Base-by-base conservation (phyloP, 176 grass and related monocot genomes). In the Puya raimondii region DNA sequence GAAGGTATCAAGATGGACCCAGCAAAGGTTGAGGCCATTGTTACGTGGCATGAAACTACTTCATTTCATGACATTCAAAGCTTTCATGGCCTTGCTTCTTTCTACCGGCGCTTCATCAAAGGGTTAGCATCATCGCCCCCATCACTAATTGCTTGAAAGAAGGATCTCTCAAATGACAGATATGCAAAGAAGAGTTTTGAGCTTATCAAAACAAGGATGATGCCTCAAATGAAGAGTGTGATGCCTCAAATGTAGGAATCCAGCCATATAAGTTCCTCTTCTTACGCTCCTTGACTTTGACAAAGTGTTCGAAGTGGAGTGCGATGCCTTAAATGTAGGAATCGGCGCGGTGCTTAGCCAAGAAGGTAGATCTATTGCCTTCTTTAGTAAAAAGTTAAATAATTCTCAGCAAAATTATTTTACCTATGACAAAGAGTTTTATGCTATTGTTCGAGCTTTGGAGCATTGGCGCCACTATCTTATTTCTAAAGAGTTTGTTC, bases 361-460 rank as follows among this genome's bases (percentile, higher is more conserved):
- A 53, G 6, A 49, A 9, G 27, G 29, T 27, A 63, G 22, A 1
- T 14, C 66, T 7, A 11, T 70, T 13, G 51, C 17, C 12, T 78
- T 53, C 13, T 78, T 68, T 57, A 77, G 64, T 23, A 15, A 69
- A 57, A 69, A 69, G 27, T 59, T 77, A 17, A 77, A 69, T 69
- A 51, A 69, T 4, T 7, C 67, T 4, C 18, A 21, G 2, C 58
- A 22, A 3, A 18, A 50, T 26, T 70, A 70, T 51, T 50, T 23
- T 0, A 70, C 29, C 2, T 63, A 73, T 47, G 70, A 73, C 23
- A 73, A 77, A 0, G 48, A 77, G 47, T 77, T 77, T 9, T 77
- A 77, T 61, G 25, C 49, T 5, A 59, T 69, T 13, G 53, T 71
- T 2, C 33, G 51, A 49, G 23, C 42, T 17, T 20, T 78, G 8